These are phyloP conservation scores for Stygiomarasmius scandens DNA, from an alignment of 1,284 basidiomycete species.

Conservation along the genomic window DNA sequence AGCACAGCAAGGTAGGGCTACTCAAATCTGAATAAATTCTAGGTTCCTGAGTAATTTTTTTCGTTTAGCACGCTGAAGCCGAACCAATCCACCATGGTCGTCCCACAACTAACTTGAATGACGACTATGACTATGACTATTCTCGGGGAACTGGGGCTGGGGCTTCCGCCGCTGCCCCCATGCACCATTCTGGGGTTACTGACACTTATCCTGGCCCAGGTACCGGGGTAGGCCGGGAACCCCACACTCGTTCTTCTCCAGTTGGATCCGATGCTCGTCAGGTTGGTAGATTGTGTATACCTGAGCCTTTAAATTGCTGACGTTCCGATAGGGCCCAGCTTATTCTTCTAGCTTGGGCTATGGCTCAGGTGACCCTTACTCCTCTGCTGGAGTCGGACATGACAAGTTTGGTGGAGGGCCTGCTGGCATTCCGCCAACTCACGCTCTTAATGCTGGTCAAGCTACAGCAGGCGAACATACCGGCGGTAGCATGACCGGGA, in stretches of 20 bases:
- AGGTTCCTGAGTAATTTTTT: neutral
- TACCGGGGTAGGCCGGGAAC: neutral
- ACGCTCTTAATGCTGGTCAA: conserved; percentile 3
- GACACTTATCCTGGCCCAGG: neutral
- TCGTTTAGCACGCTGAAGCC: neutral
- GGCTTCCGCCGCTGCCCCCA: neutral
- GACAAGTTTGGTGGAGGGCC: neutral
- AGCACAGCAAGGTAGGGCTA: neutral
- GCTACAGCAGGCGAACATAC: conserved; percentile 14
- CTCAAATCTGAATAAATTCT: neutral
- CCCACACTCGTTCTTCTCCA: neutral
- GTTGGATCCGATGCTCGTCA: neutral
- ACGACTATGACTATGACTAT: neutral
- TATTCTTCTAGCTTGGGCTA: neutral
- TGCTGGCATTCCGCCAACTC: conserved; percentile 1
- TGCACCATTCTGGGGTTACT: neutral
- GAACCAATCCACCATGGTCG: neutral
- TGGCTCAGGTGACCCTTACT: conserved; percentile 1
- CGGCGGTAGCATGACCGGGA: conserved; percentile 41
- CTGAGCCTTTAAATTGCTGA: too few species aligned
- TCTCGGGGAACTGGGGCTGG: neutral
- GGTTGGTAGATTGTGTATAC: neutral
- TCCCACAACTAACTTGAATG: neutral
- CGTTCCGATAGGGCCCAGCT: too few species aligned
- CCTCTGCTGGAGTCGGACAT: conserved; percentile 7